Conservation (phyloP, 1,139 yeast species). For the Pneumocystis carinii region DNA sequence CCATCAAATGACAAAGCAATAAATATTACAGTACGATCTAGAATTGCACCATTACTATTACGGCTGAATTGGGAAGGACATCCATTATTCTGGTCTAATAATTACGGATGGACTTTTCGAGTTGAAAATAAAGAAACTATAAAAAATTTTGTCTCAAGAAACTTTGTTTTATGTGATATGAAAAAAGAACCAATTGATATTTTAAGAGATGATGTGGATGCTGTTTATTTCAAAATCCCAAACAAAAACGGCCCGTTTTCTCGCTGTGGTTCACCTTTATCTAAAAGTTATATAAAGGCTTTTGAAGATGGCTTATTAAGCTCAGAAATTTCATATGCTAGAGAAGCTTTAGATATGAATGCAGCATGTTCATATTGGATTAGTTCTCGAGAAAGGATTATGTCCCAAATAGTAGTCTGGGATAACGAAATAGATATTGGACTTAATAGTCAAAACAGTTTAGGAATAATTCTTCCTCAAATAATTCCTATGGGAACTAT, state of each 20-base stretch:
- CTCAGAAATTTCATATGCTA: conserved; percentile 60
- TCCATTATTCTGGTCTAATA: conserved; percentile 67
- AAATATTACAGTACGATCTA: conserved; percentile 52
- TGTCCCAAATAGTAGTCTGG: conserved; percentile 71
- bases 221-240: conserved; percentile 52
- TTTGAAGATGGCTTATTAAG: conserved; percentile 63
- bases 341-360: conserved; percentile 60
- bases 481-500: conserved; percentile 90
- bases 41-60: conserved; percentile 63
- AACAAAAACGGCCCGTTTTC: conserved; percentile 73
- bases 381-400: conserved; percentile 72
- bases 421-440: conserved; percentile 23
- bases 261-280: conserved; percentile 64
- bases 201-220: conserved; percentile 18
- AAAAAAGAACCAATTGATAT: conserved; percentile 22
- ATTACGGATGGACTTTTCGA: conserved; percentile 79
- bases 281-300: conserved; percentile 54
- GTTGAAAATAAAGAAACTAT: conserved; percentile 30
- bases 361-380: conserved; percentile 86
- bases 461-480: conserved; percentile 72
- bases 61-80: conserved; percentile 73
- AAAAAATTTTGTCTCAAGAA: conserved; percentile 33
- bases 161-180: conserved; percentile 34
- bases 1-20: conserved; percentile 34
- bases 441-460: conserved; percentile 21